Evolutionary conservation across 2,329 filamentous ascomycete species (phyloP).

Genomic region (Tolypocladium sp.): DNA sequence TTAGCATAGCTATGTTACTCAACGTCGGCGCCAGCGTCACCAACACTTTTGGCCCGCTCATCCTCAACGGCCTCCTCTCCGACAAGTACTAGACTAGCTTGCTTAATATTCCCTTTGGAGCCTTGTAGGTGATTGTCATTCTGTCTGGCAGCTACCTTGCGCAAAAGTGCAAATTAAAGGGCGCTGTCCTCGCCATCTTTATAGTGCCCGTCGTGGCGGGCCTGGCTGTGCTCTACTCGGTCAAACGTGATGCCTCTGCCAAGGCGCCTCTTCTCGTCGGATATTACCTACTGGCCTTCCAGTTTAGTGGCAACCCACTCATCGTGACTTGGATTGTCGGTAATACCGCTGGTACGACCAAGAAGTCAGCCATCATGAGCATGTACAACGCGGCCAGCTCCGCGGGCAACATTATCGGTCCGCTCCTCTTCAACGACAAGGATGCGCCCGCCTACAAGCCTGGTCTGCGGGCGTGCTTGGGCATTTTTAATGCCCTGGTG

Average conservation of each 20-base stretch:
- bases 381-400: constrained; percentile 54
- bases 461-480: constrained; percentile 46
- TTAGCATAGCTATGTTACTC: constrained; percentile 49
- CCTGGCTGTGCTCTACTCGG: constrained; percentile 43
- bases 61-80: constrained; percentile 49
- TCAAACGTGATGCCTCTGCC: too few species aligned
- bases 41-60: constrained; percentile 55
- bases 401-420: constrained; percentile 58
- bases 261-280: constrained; percentile 44
- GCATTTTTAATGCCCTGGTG: constrained; percentile 41
- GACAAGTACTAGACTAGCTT: constrained; percentile 48
- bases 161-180: constrained; percentile 51
- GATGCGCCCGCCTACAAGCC: constrained; percentile 51
- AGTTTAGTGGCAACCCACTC: constrained; percentile 57
- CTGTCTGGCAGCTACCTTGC: constrained; percentile 50
- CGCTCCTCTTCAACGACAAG: constrained; percentile 47
- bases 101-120: constrained; percentile 61
- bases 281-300: constrained; percentile 57
- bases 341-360: constrained; percentile 59
- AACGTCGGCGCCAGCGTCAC: constrained; percentile 55
- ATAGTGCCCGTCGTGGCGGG: constrained; percentile 53
- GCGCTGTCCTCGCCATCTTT: constrained; percentile 40
- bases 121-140: constrained; percentile 50
- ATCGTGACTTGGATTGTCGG: constrained; percentile 61
- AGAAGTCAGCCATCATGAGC: constrained; percentile 55